Evolutionary conservation across 495 filamentous ascomycete genomes (phyloP).

Genomic region (Neurospora sp.): DNA sequence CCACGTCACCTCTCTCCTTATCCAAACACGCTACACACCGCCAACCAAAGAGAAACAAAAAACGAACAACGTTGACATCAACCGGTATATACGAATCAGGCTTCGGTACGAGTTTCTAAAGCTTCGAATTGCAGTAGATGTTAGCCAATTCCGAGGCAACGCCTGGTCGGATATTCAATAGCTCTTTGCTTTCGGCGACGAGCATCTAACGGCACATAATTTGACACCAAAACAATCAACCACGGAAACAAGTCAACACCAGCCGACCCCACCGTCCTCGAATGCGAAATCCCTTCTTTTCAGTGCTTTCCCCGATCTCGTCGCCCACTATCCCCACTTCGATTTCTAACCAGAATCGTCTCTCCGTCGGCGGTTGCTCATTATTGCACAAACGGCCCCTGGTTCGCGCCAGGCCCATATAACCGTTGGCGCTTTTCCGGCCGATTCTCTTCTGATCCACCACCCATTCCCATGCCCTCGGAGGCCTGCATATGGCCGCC

Average conservation of each 20-base stretch:
- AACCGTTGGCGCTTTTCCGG: constrained; percentile 30
- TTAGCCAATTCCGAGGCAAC: background rate
- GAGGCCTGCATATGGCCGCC: constrained; percentile 14
- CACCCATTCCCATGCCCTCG: constrained; percentile 13
- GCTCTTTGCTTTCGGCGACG: background rate
- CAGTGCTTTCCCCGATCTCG: background rate
- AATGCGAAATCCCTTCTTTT: background rate
- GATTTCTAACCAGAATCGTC: background rate
- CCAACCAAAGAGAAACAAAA: background rate
- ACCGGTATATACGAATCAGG: background rate
- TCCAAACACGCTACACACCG: background rate
- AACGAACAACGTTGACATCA: background rate
- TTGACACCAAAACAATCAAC: background rate
- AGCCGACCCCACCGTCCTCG: background rate
- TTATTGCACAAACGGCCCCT: constrained; percentile 14
- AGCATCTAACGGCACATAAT: background rate
- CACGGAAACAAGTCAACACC: background rate
- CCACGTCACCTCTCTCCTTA: background rate
- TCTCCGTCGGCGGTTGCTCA: background rate
- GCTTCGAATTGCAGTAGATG: background rate
- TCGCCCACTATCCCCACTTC: background rate
- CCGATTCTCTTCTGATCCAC: constrained; percentile 14
- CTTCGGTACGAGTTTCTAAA: background rate
- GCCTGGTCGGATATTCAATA: background rate
- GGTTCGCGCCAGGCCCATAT: constrained; percentile 25